Evolutionary conservation across 1,284 basidiomycete genomes (phyloP).

Genomic region (Cryptococcus amylolentus): DNA sequence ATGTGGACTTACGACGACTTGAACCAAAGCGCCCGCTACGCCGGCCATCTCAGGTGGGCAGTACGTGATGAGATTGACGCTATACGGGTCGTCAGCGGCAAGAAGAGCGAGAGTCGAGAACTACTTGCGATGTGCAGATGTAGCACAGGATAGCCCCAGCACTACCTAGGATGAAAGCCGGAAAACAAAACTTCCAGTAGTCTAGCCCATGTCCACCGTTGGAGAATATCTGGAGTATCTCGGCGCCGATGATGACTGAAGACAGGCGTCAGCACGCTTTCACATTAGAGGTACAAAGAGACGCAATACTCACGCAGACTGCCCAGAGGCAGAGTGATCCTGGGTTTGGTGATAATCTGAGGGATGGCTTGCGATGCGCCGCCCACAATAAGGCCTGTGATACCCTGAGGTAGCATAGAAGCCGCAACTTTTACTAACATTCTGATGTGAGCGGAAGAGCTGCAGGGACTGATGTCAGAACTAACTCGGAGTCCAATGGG

Average conservation of each 20-base stretch:
- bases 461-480: background rate
- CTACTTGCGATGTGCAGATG: conserved; percentile 21
- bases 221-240: conserved; percentile 33
- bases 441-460: background rate
- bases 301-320: conserved; percentile 20
- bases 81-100: background rate
- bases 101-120: too few species aligned
- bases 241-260: conserved; percentile 29
- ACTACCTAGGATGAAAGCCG: conserved; percentile 27
- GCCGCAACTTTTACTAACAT: conserved; percentile 33
- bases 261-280: background rate
- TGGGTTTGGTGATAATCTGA: conserved; percentile 30
- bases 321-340: conserved; percentile 25
- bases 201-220: conserved; percentile 37
- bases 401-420: conserved; percentile 39
- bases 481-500: conserved; percentile 17
- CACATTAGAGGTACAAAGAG: background rate
- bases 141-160: conserved; percentile 25
- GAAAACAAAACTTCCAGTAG: conserved; percentile 45
- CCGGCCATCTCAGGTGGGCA: conserved; percentile 43
- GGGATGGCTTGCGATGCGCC: conserved; percentile 26
- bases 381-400: conserved; percentile 31
- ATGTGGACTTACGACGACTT: conserved; percentile 26
- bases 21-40: conserved; percentile 41
- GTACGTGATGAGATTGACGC: conserved; percentile 31